Evolutionary conservation across 2,329 filamentous ascomycete genomes (phyloP), one percentile per base, ranked within the genome.

Genomic region (Elsinoe australis): DNA sequence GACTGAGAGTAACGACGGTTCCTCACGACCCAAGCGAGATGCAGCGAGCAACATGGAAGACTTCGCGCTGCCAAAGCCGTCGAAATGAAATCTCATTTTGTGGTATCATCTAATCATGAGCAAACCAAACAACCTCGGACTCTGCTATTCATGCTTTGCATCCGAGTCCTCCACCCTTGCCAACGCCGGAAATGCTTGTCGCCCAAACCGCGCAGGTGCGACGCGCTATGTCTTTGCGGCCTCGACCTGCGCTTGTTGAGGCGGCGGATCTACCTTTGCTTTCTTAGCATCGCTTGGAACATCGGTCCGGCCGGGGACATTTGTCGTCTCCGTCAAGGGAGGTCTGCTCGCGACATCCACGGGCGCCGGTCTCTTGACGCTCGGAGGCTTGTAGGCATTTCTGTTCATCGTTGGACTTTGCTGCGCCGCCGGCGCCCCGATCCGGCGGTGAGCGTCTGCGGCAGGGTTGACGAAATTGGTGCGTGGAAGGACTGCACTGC

Each of bases 391-490:
- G 54, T 74, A 75, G 17, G 62, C 62, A 3, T 59, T 60, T 22
- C 70, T 62, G 49, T 70, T 73, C 29, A 63, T 60, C 51, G 67
- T 57, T 6, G 69, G 69, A 58, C 68, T 71, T 53, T 64, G 64
- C 24, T 64, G 61, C 10, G 58, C 63, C n/a, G 58, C 59, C 7
- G 72, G 73, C 68, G 74, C 72, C 12, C 73, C 73, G 14, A 76
- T 70, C 21, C 69, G 59, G 14, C 73, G 61, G 50, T 64, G 67
- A 45, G 62, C 54, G 52, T 75, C 72, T 31, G 67, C 61, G 7
- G 71, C 64, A 7, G 71, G 71, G 49, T 75, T 73, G 34, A 71
- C 62, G 32, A 73, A 71, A 51, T 72, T 74, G 1, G 66, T 22
- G 3, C 48, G 32, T n/a, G 26, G 15, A 5, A 52, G 47, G 3